Conservation (phyloP, 2,329 filamentous ascomycete species). For the Capronia epimyces region DNA sequence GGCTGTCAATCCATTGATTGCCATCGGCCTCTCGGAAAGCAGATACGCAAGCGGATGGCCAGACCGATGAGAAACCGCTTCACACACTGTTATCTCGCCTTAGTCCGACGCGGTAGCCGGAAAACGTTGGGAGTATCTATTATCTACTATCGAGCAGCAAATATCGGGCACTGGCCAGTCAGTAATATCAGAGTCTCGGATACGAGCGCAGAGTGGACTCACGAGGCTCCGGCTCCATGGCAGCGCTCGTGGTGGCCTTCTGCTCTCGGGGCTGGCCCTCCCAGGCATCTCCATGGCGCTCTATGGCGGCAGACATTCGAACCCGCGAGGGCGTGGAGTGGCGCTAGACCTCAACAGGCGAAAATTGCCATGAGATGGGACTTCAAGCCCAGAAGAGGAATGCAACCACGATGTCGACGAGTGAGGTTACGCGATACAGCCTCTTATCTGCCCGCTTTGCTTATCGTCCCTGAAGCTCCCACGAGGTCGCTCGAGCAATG, state of each 20-base stretch:
- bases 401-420: constrained; percentile 20
- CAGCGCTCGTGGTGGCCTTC: constrained; percentile 17
- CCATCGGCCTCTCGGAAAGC: neutral
- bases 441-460: constrained; percentile 11
- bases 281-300: neutral
- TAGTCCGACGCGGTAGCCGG: too few species aligned
- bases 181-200: neutral
- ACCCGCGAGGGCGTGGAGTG: constrained; percentile 5
- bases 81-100: neutral
- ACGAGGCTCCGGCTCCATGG: neutral
- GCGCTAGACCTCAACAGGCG: constrained; percentile 18
- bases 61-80: neutral
- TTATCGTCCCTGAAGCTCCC: constrained; percentile 12
- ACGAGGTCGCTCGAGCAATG: neutral
- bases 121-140: too few species aligned
- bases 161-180: too few species aligned
- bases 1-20: neutral
- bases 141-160: too few species aligned
- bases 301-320: neutral
- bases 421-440: constrained; percentile 4
- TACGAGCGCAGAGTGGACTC: neutral
- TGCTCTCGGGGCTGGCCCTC: neutral
- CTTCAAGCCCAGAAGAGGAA: constrained; percentile 16
- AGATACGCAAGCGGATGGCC: neutral
- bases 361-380: constrained; percentile 13